Base-by-base conservation (phyloP, 148 eudicot species). In the Fagopyrum homotropicum region DNA sequence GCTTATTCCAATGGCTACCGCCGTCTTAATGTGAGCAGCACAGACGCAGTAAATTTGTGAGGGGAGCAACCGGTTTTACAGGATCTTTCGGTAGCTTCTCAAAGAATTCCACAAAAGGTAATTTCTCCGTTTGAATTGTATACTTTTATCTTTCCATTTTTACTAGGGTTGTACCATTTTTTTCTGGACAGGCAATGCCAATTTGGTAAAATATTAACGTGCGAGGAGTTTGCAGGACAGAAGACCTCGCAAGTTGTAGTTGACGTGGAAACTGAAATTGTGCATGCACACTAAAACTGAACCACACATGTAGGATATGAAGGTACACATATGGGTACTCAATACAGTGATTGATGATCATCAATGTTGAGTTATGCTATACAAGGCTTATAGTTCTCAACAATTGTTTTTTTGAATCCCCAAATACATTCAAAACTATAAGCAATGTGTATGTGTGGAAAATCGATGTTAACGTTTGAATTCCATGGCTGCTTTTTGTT, bases 241-340 rank as follows among this genome's bases (percentile, higher is more conserved):
- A 72, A 82, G 51, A 77, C 84, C 40, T 81, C 93, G 5, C 56
- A 61, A 45, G 72, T 80, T 45, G 77, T 90, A 71, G 91, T 93
- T 46, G 98, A 93, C 79, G 76, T 93, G 76, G 98, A 93, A 85
- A 96, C 98, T 69, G 98, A 93, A 78, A 78, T 93, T 15, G 87
- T 74, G 78, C 96, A 93, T 75, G 87, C 80, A 15, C 96, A 93
- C 16, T 92, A 84, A 90, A 35, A 79, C 57, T 47, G 59, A 66
- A 35, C 68, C n/a, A 26, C 15, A 5, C 47, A 17, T 60, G 26
- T 68, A 3, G 0, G n/a, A 6, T 54, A 30, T 72, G 4, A 35
- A 72, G 79, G 73, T 77, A 69, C 22, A 22, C 26, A 22, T 22
- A 22, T 60, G 4, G 40, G 59, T 59, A 9, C 7, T 57, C 22